Conservation (phyloP, 352 stramenopile genomes). For the Phytophthora quininea region DNA sequence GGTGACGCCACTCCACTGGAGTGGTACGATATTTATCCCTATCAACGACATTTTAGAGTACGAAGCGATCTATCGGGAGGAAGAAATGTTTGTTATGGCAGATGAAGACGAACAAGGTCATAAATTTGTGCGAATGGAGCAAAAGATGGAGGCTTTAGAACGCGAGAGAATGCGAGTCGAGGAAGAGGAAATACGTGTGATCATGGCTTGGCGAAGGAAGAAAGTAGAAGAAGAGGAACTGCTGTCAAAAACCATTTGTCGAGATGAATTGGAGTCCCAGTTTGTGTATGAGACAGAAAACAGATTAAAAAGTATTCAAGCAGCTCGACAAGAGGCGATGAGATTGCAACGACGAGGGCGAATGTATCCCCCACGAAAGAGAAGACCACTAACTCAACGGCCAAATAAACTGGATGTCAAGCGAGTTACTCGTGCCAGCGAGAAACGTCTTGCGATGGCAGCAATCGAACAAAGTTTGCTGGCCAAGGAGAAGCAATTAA, state of each 20-base stretch:
- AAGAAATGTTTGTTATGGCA: conserved; percentile 53
- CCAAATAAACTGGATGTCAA: conserved; percentile 51
- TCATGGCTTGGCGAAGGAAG: conserved; percentile 46
- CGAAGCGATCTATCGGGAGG: conserved; percentile 54
- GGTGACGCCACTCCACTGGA: conserved; percentile 48
- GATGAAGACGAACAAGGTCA: conserved; percentile 41
- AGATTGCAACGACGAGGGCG: conserved; percentile 35
- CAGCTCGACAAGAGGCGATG: conserved; percentile 43
- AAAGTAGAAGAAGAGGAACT: conserved; percentile 47
- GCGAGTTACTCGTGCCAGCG: conserved; percentile 52
- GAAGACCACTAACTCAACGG: conserved; percentile 21
- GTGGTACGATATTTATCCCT: conserved; percentile 58
- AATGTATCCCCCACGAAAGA: conserved; percentile 40
- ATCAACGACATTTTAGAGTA: conserved; percentile 47
- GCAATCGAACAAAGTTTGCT: conserved; percentile 54
- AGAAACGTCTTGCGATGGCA: conserved; percentile 74
- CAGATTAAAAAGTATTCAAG: conserved; percentile 24
- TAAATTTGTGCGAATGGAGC: conserved; percentile 32
- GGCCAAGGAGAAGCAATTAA: conserved; percentile 34
- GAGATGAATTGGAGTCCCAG: conserved; percentile 50
- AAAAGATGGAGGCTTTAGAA: conserved; percentile 29
- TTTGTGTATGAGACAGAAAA: conserved; percentile 55
- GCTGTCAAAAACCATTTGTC: conserved; percentile 35
- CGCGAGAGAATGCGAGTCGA: conserved; percentile 45
- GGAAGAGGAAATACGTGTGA: conserved; percentile 40